A percentile compares a stretch with the other conserved stretches of the same genome.
Evolutionary conservation across 108 stramenopile genomes (phyloP).

Genomic region (Cyclotella baltica): DNA sequence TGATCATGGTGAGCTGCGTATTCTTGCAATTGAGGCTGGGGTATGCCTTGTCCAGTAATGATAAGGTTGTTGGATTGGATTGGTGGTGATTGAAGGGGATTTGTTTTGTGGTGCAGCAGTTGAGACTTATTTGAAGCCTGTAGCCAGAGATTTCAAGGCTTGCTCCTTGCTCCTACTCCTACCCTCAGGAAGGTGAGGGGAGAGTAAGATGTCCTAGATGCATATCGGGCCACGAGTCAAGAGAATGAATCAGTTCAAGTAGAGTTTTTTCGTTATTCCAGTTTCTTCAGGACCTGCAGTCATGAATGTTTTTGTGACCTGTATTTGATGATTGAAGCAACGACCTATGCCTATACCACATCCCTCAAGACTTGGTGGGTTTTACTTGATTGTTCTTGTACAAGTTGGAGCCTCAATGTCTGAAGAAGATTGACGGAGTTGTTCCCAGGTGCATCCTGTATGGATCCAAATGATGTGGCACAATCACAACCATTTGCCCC

Average conservation of each 20-base stretch:
- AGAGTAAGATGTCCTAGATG: neutral
- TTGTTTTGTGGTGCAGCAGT: conserved; percentile 1
- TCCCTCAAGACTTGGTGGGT: neutral
- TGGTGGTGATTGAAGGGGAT: neutral
- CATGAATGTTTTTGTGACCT: neutral
- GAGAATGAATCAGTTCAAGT: neutral
- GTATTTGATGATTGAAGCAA: neutral
- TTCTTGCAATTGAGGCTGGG: neutral
- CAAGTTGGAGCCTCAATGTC: neutral
- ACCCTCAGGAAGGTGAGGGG: neutral
- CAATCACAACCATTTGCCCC: neutral
- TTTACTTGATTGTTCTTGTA: neutral
- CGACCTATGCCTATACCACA: neutral
- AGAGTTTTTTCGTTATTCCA: neutral
- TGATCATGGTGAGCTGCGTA: neutral
- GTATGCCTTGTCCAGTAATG: conserved; percentile 4
- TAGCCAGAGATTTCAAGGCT: neutral
- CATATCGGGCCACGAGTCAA: conserved; percentile 7
- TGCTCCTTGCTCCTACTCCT: too few species aligned
- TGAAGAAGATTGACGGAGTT: neutral
- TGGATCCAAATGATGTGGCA: neutral
- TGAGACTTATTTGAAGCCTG: neutral
- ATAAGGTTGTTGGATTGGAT: conserved; percentile 1
- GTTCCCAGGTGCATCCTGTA: neutral
- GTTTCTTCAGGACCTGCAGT: neutral